Base-by-base conservation (phyloP, 2,329 filamentous ascomycete species). In the Aureobasidium musti region DNA sequence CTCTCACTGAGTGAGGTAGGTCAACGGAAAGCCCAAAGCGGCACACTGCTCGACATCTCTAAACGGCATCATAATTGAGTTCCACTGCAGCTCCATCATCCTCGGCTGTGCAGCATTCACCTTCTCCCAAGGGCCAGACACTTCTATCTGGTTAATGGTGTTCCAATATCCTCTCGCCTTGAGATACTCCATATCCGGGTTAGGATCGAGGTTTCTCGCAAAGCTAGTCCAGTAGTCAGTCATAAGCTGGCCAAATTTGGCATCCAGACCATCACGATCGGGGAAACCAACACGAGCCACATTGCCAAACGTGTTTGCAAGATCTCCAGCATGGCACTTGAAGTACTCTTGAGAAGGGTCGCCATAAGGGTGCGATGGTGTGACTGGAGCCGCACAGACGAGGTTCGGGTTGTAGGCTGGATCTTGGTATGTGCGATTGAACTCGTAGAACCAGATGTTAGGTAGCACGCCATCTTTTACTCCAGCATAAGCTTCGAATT, bases 311-410 rank as follows among this genome's bases (percentile, higher is more conserved):
- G 77, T 75, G n/a, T 77, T 70, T 65, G 76, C 72, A 63, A 79
- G 74, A 65, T 80, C 78, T 11, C 77, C 78, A 1, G 74, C 77
- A 64, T 80, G 78, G 71, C 79, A 81, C 68, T 79, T 79, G 70
- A 75, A 77, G 71, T 80, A 80, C 66, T 80, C 78, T 3, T 60
- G 56, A n/a, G 73, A 70, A 2, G 75, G 77, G 66, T 79, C 74
- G 23, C 76, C 75, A 52, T 76, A 67, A 8, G 77, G 78, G 8
- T 72, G 71, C 0, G 67, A 67, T 1, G 70, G 65, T 0, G 75
- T 75, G 19, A 70, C 65, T 1, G 73, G 72, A 17, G 75, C 71
- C 35, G 69, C 68, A 68, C 76, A 79, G 71, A 70, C 65, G 28
- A 37, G 21, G 39, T 71, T 71, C 14, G 67, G 67, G 28, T 64